Conservation (phyloP, 148 eudicot genomes). For the Pouteria glomerata region DNA sequence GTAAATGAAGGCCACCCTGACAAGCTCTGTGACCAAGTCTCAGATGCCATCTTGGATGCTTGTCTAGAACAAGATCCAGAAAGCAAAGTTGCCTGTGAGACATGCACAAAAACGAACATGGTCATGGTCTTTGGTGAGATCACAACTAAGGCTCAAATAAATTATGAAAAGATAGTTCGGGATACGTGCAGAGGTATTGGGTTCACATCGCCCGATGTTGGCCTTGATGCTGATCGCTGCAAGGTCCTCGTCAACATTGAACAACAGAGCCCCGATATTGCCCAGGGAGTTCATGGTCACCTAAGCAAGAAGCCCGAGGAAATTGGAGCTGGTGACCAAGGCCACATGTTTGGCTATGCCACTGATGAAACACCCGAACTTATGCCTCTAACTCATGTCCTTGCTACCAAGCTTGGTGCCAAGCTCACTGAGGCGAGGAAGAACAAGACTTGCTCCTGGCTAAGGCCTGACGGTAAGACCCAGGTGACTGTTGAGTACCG, state of each 20-base stretch:
- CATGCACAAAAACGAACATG: constrained; percentile 50
- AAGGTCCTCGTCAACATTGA: constrained; percentile 51
- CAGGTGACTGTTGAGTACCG: constrained; percentile 50
- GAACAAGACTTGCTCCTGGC: constrained; percentile 49
- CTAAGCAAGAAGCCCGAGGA: constrained; percentile 48
- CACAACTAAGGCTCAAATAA: constrained; percentile 39
- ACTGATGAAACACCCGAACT: constrained; percentile 51
- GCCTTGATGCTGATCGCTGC: constrained; percentile 58
- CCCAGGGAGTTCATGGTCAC: constrained; percentile 53
- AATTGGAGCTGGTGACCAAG: constrained; percentile 51
- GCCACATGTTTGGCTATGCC: constrained; percentile 59
- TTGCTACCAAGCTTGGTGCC: constrained; percentile 49
- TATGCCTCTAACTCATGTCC: constrained; percentile 51
- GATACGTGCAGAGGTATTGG: constrained; percentile 52
- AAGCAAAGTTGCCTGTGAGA: constrained; percentile 48
- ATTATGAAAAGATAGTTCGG: constrained; percentile 47
- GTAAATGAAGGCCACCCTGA: constrained; percentile 57
- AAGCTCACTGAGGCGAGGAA: constrained; percentile 44
- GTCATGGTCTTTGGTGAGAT: constrained; percentile 54
- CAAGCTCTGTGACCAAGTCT: constrained; percentile 51
- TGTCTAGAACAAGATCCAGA: constrained; percentile 53
- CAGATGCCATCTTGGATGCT: constrained; percentile 49
- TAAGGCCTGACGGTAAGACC: constrained; percentile 55
- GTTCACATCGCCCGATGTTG: constrained; percentile 44
- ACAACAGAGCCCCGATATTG: constrained; percentile 49